These are phyloP conservation scores for Lasiosphaeris hirsuta DNA, from an alignment of 495 filamentous ascomycete species.

Conservation along the genomic window DNA sequence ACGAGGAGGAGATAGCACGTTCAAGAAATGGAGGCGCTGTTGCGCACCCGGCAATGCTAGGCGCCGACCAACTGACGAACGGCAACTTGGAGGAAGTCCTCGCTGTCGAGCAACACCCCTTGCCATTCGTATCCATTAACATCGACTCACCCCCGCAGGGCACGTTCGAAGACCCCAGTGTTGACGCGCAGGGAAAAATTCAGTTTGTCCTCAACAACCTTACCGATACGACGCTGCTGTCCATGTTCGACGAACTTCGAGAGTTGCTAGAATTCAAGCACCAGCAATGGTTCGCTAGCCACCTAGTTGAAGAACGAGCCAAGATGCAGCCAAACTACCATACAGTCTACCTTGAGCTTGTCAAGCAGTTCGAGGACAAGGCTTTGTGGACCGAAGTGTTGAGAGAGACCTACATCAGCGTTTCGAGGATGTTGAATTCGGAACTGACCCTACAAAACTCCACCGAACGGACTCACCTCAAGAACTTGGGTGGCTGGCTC, in stretches of 20 bases:
- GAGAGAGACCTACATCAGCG: conserved; percentile 86
- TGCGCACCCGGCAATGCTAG: conserved; percentile 10
- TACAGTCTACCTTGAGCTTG: conserved; percentile 81
- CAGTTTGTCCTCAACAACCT: conserved; percentile 96
- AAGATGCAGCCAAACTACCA: conserved; percentile 97
- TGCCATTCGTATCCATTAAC: conserved; percentile 70
- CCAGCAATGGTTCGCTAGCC: conserved; percentile 93
- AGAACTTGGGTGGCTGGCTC: conserved; percentile 89
- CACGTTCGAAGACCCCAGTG: conserved; percentile 73
- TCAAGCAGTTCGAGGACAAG: conserved; percentile 76
- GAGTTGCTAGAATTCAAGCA: conserved; percentile 74
- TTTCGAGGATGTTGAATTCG: conserved; percentile 81
- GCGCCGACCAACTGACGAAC: conserved; percentile 49
- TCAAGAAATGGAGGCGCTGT: conserved; percentile 41
- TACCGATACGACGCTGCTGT: conserved; percentile 78
- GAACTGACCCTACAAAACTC: conserved; percentile 75
- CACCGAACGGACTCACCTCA: conserved; percentile 80
- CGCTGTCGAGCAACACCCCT: conserved; percentile 48
- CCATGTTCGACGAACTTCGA: conserved; percentile 74
- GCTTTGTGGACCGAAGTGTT: conserved; percentile 82
- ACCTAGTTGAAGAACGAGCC: conserved; percentile 93
- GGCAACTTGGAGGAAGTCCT: conserved; percentile 61
- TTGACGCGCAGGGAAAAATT: conserved; percentile 85
- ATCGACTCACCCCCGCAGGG: conserved; percentile 61
- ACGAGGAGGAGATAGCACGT: conserved; percentile 49